These are phyloP conservation scores for Leptomonas pyrrhocoris DNA, from an alignment of 208 protist genomes.

Conservation along the genomic window DNA sequence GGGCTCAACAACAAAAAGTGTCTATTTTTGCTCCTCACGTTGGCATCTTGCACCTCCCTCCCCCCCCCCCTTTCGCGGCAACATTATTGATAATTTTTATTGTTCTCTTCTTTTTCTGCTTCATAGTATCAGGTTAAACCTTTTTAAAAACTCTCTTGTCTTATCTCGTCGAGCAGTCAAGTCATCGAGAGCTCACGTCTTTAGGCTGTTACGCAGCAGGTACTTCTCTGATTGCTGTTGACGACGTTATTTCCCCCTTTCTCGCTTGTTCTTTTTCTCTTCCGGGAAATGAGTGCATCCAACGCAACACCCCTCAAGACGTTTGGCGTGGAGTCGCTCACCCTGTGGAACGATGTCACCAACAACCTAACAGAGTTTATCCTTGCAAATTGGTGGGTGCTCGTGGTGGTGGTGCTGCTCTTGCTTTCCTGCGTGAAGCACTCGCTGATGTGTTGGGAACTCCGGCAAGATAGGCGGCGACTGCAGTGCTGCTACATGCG, in stretches of 20 bases:
- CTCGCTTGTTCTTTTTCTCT: not conserved
- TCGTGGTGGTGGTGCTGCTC: conserved; percentile 17
- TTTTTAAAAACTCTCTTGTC: too few relatives aligned
- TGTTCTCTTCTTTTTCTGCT: conserved; percentile 5
- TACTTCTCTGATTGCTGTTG: not conserved
- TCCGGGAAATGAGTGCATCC: not conserved
- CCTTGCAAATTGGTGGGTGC: conserved; percentile 29
- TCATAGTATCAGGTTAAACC: too few relatives aligned
- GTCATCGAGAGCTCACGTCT: too few relatives aligned
- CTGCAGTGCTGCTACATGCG: conserved; percentile 30
- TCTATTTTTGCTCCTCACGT: too few relatives aligned
- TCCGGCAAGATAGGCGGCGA: conserved; percentile 23
- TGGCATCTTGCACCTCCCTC: too few relatives aligned
- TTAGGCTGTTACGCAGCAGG: too few relatives aligned
- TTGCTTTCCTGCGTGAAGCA: conserved; percentile 21
- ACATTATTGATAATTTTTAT: too few relatives aligned
- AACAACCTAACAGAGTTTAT: conserved; percentile 13
- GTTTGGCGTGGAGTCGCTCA: not conserved
- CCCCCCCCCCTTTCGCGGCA: too few relatives aligned
- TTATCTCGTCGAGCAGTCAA: too few relatives aligned
- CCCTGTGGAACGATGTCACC: not conserved
- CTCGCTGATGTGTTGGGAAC: conserved; percentile 31
- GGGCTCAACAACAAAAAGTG: too few relatives aligned
- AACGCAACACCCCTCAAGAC: conserved; percentile 1
- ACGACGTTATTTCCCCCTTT: not conserved